Evolutionary conservation across 2,329 filamentous ascomycete genomes (phyloP).

Genomic region (Ascochyta fabae): DNA sequence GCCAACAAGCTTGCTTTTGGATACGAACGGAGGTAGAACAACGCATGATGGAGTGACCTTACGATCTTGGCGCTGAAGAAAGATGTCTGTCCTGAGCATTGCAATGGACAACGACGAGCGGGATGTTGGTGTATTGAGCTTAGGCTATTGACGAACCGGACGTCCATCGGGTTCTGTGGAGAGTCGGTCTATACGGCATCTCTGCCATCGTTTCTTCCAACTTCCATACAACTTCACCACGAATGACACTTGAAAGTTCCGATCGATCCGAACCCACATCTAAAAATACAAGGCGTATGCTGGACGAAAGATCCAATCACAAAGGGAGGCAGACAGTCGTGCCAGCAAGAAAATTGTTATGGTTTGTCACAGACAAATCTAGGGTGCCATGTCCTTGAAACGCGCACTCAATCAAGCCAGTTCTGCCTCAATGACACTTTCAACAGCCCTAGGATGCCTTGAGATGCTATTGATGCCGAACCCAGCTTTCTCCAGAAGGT

Average conservation of each 20-base stretch:
- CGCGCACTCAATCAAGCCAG: neutral
- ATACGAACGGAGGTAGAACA: neutral
- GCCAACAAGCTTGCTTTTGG: no score
- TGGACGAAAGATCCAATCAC: no score
- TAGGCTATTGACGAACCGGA: neutral
- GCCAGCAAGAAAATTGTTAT: no score
- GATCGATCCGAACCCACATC: neutral
- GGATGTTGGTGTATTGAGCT: neutral
- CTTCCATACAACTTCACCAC: neutral
- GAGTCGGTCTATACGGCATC: neutral
- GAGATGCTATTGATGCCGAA: conserved; percentile 11
- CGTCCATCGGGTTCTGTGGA: neutral
- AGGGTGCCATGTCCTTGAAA: neutral
- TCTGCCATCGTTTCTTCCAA: neutral
- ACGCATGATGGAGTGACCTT: neutral
- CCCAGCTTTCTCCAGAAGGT: conserved; percentile 5
- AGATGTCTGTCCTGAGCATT: neutral
- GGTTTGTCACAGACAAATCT: no score
- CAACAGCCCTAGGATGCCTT: conserved; percentile 11
- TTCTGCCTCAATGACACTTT: conserved; percentile 15
- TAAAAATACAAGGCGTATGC: neutral
- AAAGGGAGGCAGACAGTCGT: no score
- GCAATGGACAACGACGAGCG: no score
- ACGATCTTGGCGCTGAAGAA: neutral
- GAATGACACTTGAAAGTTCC: neutral